Conservation (phyloP, 2,329 filamentous ascomycete genomes). For the Ascosphaera apis region DNA sequence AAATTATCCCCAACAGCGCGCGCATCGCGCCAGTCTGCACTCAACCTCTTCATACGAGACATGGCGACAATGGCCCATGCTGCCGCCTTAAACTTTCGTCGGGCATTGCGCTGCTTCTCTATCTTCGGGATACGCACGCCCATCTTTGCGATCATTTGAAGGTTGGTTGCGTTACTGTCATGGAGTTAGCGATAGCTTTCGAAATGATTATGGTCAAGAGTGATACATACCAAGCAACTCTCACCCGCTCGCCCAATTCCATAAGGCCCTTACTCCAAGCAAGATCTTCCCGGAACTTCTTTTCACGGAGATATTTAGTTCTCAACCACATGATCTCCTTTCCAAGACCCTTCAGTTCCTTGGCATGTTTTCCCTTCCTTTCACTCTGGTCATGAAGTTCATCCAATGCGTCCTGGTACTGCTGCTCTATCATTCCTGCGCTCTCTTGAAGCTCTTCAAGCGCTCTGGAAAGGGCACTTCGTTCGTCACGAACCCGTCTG, state of each 20-base stretch:
- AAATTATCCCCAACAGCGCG: conserved; percentile 21
- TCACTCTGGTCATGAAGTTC: conserved; percentile 18
- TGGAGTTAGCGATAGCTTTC: conserved; percentile 9
- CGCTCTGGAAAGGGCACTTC: conserved; percentile 17
- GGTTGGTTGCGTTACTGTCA: conserved; percentile 70
- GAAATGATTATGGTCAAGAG: conserved; percentile 1
- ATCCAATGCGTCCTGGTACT: conserved; percentile 38
- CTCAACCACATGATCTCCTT: conserved; percentile 86
- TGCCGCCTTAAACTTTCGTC: conserved; percentile 20
- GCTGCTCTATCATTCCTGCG: conserved; percentile 9
- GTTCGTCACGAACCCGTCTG: conserved; percentile 32
- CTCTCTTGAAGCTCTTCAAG: conserved; percentile 25
- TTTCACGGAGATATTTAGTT: conserved; percentile 57
- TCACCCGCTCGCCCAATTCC: conserved; percentile 45
- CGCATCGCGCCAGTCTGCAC: conserved; percentile 21
- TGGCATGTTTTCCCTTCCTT: conserved; percentile 26
- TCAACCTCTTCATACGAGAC: conserved; percentile 23
- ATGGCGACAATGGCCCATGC: conserved; percentile 21
- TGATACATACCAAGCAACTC: conserved; percentile 50
- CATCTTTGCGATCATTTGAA: conserved; percentile 66
- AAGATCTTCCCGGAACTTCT: conserved; percentile 54
- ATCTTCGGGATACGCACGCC: conserved; percentile 31
- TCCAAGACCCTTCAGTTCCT: conserved; percentile 55
- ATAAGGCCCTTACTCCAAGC: conserved; percentile 76
- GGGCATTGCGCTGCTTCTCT: conserved; percentile 11